Conservation (phyloP, 2,329 filamentous ascomycete genomes). For the Cordyceps militaris region DNA sequence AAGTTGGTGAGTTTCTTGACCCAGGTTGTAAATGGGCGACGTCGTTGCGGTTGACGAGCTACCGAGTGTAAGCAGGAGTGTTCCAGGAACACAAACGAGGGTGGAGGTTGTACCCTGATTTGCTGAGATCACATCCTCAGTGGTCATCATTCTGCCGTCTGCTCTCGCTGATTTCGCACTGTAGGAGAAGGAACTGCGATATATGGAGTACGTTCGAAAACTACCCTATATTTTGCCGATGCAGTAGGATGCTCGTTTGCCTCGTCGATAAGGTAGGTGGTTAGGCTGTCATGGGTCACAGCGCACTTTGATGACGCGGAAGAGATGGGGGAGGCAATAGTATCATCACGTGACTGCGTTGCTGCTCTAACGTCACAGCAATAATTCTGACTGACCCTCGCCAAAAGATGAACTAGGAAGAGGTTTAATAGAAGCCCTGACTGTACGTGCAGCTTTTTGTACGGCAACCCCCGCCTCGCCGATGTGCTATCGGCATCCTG, state of each 20-base stretch:
- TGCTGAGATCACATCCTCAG: conserved; percentile 31
- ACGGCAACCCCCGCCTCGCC: conserved; percentile 2
- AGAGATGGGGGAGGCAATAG: background rate
- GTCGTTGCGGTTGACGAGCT: conserved; percentile 63
- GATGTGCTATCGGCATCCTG: conserved; percentile 4
- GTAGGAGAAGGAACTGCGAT: background rate
- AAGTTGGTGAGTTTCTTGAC: conserved; percentile 90
- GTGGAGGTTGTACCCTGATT: conserved; percentile 32
- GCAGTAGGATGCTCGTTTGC: background rate
- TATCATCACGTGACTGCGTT: conserved; percentile 4
- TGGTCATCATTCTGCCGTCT: conserved; percentile 25
- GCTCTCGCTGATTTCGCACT: background rate
- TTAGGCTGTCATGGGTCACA: background rate
- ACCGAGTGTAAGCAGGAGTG: conserved; percentile 28
- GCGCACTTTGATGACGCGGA: background rate
- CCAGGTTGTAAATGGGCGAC: conserved; percentile 85
- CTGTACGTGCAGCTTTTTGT: background rate
- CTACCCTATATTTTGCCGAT: background rate
- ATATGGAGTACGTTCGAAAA: background rate
- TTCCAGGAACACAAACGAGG: conserved; percentile 14
- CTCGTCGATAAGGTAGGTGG: background rate
- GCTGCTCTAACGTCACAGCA: background rate
- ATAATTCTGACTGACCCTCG: background rate
- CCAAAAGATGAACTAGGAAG: background rate
- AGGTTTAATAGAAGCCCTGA: background rate